Evolutionary conservation across 139 green algal species (phyloP).

Genomic region (Gonium pectorale): DNA sequence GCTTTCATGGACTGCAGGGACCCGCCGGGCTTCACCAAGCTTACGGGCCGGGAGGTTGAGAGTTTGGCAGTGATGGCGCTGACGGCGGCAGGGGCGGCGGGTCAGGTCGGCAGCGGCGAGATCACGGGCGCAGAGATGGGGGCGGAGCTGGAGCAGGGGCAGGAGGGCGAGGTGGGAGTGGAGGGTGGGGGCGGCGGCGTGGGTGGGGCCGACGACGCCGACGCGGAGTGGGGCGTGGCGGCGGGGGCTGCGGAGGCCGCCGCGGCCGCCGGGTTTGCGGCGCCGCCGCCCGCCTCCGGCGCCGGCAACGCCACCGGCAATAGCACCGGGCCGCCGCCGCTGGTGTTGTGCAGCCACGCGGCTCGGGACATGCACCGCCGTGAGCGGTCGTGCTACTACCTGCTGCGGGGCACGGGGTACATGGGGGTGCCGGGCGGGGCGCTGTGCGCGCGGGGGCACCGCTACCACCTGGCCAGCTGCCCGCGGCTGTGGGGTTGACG

Average conservation of each 20-base stretch:
- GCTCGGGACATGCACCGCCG: background rate
- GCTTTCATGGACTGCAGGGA: conserved; percentile 31
- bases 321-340: too few species aligned
- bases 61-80: too few species aligned
- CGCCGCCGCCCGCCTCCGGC: background rate
- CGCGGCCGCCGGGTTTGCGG: too few species aligned
- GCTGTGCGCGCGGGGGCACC: conserved; percentile 7
- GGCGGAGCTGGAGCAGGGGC: background rate
- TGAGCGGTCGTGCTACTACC: conserved; percentile 23
- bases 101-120: too few species aligned
- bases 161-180: background rate
- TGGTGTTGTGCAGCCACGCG: conserved; percentile 33
- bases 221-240: background rate
- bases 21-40: background rate
- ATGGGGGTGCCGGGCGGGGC: conserved; percentile 38
- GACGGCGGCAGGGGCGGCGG: too few species aligned
- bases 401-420: conserved; percentile 19
- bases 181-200: too few species aligned
- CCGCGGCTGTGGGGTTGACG: conserved; percentile 36
- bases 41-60: background rate
- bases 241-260: background rate
- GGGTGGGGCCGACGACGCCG: background rate
- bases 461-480: background rate
- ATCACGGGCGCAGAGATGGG: background rate
- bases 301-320: too few species aligned